Evolutionary conservation across 169 alveolate genomes (phyloP), one percentile per base, ranked within the genome.

Genomic region (Cryptosporidium canis): DNA sequence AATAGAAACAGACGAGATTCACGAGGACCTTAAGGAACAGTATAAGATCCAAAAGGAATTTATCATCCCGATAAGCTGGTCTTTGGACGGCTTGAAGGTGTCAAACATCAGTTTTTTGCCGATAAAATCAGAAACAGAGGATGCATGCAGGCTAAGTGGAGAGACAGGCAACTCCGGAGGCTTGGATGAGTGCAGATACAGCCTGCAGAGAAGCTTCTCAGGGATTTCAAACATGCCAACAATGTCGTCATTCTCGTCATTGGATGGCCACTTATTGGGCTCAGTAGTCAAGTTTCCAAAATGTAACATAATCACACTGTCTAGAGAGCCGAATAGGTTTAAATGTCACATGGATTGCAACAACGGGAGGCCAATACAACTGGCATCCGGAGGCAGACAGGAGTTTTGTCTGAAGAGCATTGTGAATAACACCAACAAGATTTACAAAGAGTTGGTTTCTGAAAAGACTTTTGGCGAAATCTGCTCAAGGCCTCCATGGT

Each of bases 21-120:
- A 27, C 12, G 68, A 55, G 18, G 87, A 77, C 16, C 44, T 77
- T 24, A 77, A 61, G 27, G 72, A 77, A 14, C 87, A 77, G 51
- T 27, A 24, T 29, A 27, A 61, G 47, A 55, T 39, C 8, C 65
- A 41, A 16, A 63, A 45, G 27, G 87, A 77, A 16, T 24, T 58
- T 29, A 12, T 77, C 11, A 58, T 77, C 1, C 72, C 72, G 1
- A 21, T 77, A 18, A 29, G 63, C 21, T 77, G 87, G 87, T 21
- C 72, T 29, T 24, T 24, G 11, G 77, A 77, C 41, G 68, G 45
- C n/a, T 12, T 31, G n/a, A 33, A n/a, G 27, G 11, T 61, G 48
- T 61, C 68, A 29, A 61, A 61, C n/a, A 35, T 61, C 68, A 35
- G 68, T 6, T 61, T 61, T 37, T 43, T 18, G 14, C 83, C 53